phyloP scores from a whole-genome alignment of 2,329 filamentous ascomycete genomes.

The Botrytis cinerea region DNA sequence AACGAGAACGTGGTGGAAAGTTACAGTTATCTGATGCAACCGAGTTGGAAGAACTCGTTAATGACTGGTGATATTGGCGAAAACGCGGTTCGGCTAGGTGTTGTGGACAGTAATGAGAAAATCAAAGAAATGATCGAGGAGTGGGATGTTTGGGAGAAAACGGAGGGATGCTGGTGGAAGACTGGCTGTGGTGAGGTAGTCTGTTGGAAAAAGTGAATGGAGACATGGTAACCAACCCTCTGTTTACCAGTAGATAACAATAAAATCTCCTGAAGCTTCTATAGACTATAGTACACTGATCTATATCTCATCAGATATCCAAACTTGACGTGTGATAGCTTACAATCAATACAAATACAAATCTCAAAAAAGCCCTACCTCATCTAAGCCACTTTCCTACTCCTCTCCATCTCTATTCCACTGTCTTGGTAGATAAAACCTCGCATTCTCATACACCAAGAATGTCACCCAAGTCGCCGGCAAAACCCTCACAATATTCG shows the following conservation, averaged over 20 bases:
- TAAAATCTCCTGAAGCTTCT: not conserved
- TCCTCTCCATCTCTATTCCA: not conserved
- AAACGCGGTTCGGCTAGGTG: not conserved
- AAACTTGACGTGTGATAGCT: not conserved
- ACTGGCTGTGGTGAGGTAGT: conserved; percentile 22
- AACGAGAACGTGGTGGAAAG: conserved; percentile 4
- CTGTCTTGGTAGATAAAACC: conserved; percentile 61
- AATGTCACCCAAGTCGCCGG: conserved; percentile 97
- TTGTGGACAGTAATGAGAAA: conserved; percentile 13
- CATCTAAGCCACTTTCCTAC: not conserved
- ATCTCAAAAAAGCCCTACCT: too few relatives aligned
- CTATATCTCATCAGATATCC: not conserved
- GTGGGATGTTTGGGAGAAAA: conserved; percentile 21
- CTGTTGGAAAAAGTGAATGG: conserved; percentile 20
- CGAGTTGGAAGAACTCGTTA: conserved; percentile 7
- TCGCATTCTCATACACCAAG: conserved; percentile 93
- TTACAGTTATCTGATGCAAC: conserved; percentile 21
- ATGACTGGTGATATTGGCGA: conserved; percentile 7
- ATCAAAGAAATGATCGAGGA: not conserved
- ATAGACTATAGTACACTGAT: not conserved
- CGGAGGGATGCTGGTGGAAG: conserved; percentile 22
- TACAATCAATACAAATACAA: not conserved
- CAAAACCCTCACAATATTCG: conserved; percentile 86
- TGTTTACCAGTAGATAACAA: not conserved
- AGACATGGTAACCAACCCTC: not conserved